These are phyloP conservation scores for Chlamydomonas applanata DNA, from an alignment of 139 green algal genomes.

Conservation along the genomic window DNA sequence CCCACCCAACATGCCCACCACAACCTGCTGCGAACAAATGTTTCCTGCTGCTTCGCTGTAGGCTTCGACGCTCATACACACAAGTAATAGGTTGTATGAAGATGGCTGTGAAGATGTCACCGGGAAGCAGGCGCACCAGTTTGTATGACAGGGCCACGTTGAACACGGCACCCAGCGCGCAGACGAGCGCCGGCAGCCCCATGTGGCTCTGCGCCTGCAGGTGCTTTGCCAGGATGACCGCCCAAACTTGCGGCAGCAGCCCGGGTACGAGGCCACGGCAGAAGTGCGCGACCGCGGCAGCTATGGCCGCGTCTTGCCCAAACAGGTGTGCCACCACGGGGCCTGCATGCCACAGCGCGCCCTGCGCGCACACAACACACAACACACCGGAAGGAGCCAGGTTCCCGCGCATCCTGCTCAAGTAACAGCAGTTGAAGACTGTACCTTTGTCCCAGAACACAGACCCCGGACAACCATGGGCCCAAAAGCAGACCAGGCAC, in stretches of 20 bases:
- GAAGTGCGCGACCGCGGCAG: background rate
- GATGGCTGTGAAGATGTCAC: too few species aligned
- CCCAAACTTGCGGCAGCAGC: slow-evolving; percentile 4
- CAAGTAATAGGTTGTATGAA: too few species aligned
- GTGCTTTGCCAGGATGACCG: slow-evolving; percentile 8
- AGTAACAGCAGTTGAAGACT: background rate
- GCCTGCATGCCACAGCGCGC: background rate
- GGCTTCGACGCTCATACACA: too few species aligned
- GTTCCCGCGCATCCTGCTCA: too few species aligned
- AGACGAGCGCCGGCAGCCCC: slow-evolving; percentile 1
- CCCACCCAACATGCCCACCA: too few species aligned
- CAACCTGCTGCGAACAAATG: too few species aligned
- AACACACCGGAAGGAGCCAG: too few species aligned
- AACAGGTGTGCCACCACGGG: background rate
- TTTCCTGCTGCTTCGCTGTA: too few species aligned
- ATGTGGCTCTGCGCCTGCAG: background rate
- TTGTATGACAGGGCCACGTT: background rate
- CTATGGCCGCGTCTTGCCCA: background rate
- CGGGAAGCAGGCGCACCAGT: background rate
- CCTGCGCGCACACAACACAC: too few species aligned
- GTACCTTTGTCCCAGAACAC: background rate
- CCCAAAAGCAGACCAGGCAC: too few species aligned
- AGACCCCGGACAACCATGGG: background rate
- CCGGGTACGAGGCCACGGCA: slow-evolving; percentile 6
- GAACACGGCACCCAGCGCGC: background rate